These are phyloP conservation scores for Flaveria sonorensis DNA, from an alignment of 129 eudicot genomes.

Conservation along the genomic window DNA sequence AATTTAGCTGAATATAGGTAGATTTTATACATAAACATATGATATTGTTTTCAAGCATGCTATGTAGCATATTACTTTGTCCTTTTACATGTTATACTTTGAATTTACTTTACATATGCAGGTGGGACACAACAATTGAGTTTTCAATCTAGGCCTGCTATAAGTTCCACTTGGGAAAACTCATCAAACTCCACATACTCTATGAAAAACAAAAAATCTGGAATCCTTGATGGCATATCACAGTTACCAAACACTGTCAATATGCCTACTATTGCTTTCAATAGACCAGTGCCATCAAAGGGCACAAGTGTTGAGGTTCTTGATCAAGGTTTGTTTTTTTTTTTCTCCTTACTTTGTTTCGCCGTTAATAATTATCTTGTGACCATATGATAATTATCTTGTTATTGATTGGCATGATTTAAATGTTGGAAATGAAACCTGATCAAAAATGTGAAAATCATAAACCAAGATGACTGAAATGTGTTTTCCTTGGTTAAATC, in stretches of 20 bases:
- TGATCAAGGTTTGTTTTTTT: constrained; percentile 59
- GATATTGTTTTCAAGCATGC: too few relatives aligned
- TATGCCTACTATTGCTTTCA: constrained; percentile 40
- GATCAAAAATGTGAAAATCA: too few relatives aligned
- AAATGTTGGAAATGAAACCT: too few relatives aligned
- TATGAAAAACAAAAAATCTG: constrained; percentile 41
- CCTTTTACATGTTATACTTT: neutral
- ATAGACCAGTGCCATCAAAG: constrained; percentile 49
- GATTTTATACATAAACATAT: too few relatives aligned
- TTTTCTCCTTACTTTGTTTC: neutral
- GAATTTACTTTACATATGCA: constrained; percentile 26
- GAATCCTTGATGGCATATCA: constrained; percentile 35
- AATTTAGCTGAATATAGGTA: too few relatives aligned
- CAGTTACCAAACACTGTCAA: constrained; percentile 39
- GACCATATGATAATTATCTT: neutral
- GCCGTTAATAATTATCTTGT: neutral
- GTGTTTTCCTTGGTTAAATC: too few relatives aligned
- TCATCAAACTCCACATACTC: constrained; percentile 35
- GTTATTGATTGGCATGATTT: neutral
- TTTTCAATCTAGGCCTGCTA: constrained; percentile 50
- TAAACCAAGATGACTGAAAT: too few relatives aligned
- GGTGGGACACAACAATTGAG: constrained; percentile 67
- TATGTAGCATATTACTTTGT: too few relatives aligned
- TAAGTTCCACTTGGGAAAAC: constrained; percentile 50
- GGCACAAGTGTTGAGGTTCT: constrained; percentile 41